Evolutionary conservation across 768 basidiomycete genomes (phyloP), one percentile per base, ranked within the genome.

Genomic region (Leccinum arenicola): DNA sequence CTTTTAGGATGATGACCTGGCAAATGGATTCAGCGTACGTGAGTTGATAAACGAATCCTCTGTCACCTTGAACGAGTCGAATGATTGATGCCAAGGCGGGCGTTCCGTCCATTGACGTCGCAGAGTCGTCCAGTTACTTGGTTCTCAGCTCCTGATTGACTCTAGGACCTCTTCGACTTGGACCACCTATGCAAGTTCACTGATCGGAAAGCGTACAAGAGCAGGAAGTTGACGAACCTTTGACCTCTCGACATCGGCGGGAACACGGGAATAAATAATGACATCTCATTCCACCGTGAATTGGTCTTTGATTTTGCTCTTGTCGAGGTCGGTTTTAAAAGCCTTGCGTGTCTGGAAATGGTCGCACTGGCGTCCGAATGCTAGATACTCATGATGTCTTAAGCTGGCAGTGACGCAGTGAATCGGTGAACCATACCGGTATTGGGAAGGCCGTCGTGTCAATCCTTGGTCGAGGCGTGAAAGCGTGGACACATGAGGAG

Each of bases 281-380:
- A 1, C 84, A 54, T 36, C 14, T 14, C 10, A 33, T 33, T 33
- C 31, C 10, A 1, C 31, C 31, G 11, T 36, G 14, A 36, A 3
- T 65, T 74, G 52, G 86, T 84, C 31, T 70, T 77, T 8, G 70
- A 12, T 4, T 33, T 33, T 11, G 11, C 33, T 5, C 33, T 12
- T 33, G 33, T 76, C 35, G 70, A 59, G 0, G 61, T 62, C 0
- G 85, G 82, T 61, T 84, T 84, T 56, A 77, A 61, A 72, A 79
- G 77, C 14, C 80, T 75, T 2, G 77, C 69, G 49, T 83, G 77
- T 6, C 73, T 75, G 12, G 76, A 74, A 52, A 81, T 71, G 61
- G 78, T 85, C 1, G 79, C 73, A 2, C 87, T 65, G 17, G 78
- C 74, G 14, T 68, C 60, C 8, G 87, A 72, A 36, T 72, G 72